These are phyloP conservation scores for Teratosphaeria nubilosa DNA, from an alignment of 2,329 filamentous ascomycete species.

Conservation along the genomic window DNA sequence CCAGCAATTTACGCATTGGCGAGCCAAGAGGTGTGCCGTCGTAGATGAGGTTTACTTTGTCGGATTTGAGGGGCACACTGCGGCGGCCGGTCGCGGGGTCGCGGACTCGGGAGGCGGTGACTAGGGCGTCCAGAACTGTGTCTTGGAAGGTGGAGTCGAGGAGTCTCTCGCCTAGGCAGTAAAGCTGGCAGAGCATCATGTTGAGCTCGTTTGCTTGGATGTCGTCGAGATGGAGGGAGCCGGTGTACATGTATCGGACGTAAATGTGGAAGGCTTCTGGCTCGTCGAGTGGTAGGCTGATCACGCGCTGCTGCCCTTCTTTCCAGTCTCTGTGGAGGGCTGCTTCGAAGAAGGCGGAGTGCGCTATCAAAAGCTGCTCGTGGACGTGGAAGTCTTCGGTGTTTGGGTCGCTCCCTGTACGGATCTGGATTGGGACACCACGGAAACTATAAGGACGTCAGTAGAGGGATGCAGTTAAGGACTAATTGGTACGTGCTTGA, in stretches of 20 bases:
- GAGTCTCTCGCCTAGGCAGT: background rate
- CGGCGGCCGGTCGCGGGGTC: background rate
- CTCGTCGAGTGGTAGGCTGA: constrained; percentile 6
- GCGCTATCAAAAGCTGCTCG: background rate
- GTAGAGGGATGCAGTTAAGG: background rate
- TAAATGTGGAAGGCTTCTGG: constrained; percentile 5
- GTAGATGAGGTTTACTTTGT: background rate
- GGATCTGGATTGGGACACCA: background rate
- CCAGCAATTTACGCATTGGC: background rate
- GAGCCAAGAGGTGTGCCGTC: background rate
- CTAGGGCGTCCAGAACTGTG: background rate
- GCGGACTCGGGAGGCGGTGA: background rate
- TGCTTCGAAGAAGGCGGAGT: constrained; percentile 9
- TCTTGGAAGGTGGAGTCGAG: background rate
- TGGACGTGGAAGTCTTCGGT: background rate
- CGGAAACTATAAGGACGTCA: background rate
- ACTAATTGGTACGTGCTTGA: background rate
- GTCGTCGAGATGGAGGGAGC: background rate
- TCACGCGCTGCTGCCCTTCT: constrained; percentile 1
- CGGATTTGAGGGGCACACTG: background rate
- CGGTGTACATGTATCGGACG: constrained; percentile 9
- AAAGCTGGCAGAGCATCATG: background rate
- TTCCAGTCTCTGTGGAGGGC: constrained; percentile 8
- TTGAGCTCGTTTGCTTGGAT: background rate
- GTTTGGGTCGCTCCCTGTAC: background rate